Conservation (phyloP, 192 early-diverging fungal species). For the Gryganskiella cystojenkinii region DNA sequence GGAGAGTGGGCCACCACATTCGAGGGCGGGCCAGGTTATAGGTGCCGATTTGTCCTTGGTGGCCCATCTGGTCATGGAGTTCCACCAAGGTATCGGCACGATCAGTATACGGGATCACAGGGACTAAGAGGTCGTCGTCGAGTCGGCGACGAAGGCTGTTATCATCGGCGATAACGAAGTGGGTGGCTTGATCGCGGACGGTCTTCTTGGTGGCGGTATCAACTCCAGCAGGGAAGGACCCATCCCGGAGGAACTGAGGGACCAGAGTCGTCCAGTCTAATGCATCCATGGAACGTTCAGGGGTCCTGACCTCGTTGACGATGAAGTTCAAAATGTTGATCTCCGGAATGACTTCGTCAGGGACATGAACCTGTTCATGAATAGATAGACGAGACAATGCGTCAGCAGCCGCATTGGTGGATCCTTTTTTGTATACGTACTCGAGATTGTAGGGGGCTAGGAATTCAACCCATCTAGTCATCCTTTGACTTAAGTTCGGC, state of each 20-base stretch:
- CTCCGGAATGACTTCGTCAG: too few species aligned
- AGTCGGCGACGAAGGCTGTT: not conserved
- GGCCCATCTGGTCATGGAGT: not conserved
- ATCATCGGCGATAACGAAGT: not conserved
- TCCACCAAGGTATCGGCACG: not conserved
- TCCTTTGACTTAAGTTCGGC: conserved; percentile 3
- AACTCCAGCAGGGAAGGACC: not conserved
- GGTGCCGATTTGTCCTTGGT: not conserved
- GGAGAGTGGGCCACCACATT: not conserved
- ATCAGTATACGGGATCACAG: not conserved
- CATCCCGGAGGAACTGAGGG: not conserved
- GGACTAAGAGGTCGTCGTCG: not conserved
- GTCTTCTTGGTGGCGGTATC: not conserved
- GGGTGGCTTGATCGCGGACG: not conserved
- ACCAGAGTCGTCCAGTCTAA: not conserved
- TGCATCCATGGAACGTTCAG: not conserved
- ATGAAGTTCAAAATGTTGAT: too few species aligned
- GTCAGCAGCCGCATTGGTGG: conserved; percentile 26
- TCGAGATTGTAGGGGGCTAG: conserved; percentile 1
- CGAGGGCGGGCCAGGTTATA: not conserved
- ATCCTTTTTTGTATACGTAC: conserved; percentile 6
- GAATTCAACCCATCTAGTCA: conserved; percentile 17
- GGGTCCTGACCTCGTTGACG: not conserved
- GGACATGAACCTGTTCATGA: too few species aligned
- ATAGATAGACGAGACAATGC: conserved; percentile 39